Base-by-base conservation (phyloP, 306 rosid species). In the Ormosia semicastrata region DNA sequence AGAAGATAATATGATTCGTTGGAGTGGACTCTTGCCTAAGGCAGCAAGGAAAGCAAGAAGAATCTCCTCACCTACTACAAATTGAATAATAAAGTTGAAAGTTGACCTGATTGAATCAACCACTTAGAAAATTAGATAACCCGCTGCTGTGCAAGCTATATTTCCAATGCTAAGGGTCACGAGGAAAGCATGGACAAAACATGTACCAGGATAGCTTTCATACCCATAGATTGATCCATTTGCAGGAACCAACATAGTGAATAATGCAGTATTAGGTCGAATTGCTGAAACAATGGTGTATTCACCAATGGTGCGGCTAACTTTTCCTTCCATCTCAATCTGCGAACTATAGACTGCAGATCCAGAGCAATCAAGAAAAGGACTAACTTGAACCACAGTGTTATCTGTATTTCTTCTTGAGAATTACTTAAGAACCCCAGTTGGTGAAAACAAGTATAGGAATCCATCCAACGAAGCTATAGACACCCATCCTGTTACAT, bases 341-440 rank as follows among this genome's bases (percentile, higher is more conserved):
- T 94, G 95, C 69, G 94, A 89, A 57, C 78, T 62, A 54, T 89
- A 92, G 62, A 94, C 66, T 66, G 92, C 92, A 88, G 60, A 90
- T 82, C 98, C 97, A 29, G 94, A 92, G 88, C 98, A 94, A 77
- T 94, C 95, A 62, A 92, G 94, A 50, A 83, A 53, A 70, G 97
- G 92, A 75, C 70, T 75, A 69, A 85, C 92, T 88, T 88, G 97
- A 82, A 92, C 77, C 46, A 86, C 89, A 50, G 78, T 72, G 60
- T 89, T 82, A 17, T 69, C 66, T 0, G 83, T 47, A 71, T 86
- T 64, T 78, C 52, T 71, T 87, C 92, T 90, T 4, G 97, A 89
- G 81, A 94, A 89, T 87, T 89, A 92, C 84, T 84, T 84, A 18
- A 90, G 91, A 56, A 72, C 49, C 66, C 97, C 97, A 7, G 85